A percentile compares a stretch with the other conserved stretches of the same genome.
Evolutionary conservation across 192 early-diverging fungal species (phyloP).

Genomic region (Linnemannia schmuckeri): DNA sequence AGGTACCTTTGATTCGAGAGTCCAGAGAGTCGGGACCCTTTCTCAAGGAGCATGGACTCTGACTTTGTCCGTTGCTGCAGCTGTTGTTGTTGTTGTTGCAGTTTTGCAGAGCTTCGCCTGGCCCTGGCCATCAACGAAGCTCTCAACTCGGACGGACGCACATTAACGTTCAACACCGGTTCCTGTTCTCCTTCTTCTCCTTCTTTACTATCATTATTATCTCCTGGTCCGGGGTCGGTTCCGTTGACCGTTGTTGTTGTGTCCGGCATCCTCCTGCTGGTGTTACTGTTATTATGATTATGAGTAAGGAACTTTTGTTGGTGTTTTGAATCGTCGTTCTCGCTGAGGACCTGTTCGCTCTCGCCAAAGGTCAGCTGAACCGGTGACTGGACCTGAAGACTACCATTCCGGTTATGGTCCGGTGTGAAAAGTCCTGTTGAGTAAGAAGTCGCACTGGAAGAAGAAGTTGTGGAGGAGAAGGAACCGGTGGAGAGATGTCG

Average conservation of each 20-base stretch:
- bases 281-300: neutral
- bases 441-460: neutral
- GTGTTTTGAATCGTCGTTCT: neutral
- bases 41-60: conserved; percentile 32
- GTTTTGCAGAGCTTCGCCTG: conserved; percentile 6
- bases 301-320: neutral
- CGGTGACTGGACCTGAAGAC: conserved; percentile 9
- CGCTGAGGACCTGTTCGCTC: conserved; percentile 24
- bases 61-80: conserved; percentile 11
- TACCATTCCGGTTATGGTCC: neutral
- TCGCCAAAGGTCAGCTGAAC: conserved; percentile 22
- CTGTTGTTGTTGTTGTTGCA: neutral
- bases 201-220: neutral
- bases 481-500: conserved; percentile 39
- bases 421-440: conserved; percentile 8
- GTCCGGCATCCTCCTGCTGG: neutral
- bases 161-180: conserved; percentile 28
- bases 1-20: conserved; percentile 43
- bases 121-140: conserved; percentile 50
- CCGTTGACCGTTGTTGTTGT: neutral
- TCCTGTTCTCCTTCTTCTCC: conserved; percentile 28
- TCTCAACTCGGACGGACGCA: conserved; percentile 41
- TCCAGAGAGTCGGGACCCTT: conserved; percentile 25
- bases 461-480: conserved; percentile 28
- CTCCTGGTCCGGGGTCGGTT: neutral